phyloP scores from a whole-genome alignment of 306 rosid genomes.

The Rosa chinensis region DNA sequence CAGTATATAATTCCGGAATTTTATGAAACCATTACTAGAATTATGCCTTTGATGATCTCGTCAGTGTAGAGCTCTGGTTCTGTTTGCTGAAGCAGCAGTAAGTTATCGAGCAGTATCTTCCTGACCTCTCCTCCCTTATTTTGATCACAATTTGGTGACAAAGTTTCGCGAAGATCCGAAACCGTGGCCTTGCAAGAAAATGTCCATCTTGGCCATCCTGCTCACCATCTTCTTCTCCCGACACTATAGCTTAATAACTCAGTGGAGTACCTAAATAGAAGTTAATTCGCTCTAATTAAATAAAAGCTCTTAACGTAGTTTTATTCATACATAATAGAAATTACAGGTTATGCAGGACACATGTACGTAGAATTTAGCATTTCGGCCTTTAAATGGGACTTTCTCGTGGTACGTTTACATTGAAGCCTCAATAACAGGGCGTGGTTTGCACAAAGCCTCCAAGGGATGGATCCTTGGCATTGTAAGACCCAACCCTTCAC shows the following conservation, averaged over 20 bases:
- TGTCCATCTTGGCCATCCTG: slow-evolving; percentile 23
- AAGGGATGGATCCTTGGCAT: slow-evolving; percentile 27
- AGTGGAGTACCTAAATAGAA: background rate
- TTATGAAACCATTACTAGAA: slow-evolving; percentile 7
- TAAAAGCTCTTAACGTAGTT: background rate
- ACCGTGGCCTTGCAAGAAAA: slow-evolving; percentile 14
- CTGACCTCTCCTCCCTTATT: background rate
- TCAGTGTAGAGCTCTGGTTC: slow-evolving; percentile 10
- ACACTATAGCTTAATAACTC: background rate
- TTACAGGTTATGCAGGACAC: background rate
- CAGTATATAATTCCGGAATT: background rate
- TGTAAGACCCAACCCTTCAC: slow-evolving; percentile 20
- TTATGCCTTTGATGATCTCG: slow-evolving; percentile 14
- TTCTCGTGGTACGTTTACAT: background rate
- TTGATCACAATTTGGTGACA: too few species aligned
- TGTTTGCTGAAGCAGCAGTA: too few species aligned
- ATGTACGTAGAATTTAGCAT: background rate
- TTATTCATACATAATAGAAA: background rate
- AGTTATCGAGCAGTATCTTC: background rate
- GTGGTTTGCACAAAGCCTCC: slow-evolving; percentile 27
- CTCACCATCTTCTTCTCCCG: slow-evolving; percentile 22
- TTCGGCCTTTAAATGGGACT: background rate
- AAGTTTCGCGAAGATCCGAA: slow-evolving; percentile 5
- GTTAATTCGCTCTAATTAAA: background rate
- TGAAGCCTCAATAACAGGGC: background rate